Base-by-base conservation (phyloP, 352 stramenopile genomes). In the Elongisporangium anandrum region DNA sequence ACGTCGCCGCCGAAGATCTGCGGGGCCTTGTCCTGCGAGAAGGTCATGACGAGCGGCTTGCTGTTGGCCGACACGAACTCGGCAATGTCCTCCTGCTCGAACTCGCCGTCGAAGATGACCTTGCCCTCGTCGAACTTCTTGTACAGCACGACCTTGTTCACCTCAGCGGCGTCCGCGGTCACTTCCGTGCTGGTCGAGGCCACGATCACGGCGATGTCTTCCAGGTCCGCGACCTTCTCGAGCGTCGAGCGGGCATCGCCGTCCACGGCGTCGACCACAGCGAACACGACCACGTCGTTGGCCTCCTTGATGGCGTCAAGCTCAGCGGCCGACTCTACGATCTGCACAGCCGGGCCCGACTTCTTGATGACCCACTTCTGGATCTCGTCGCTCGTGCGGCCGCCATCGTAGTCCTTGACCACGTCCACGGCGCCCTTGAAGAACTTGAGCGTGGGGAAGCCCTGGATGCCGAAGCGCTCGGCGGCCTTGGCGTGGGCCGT, bases 371-470 rank as follows among this genome's bases (percentile, higher is more conserved):
- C 81, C 87, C 87, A 97, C 68, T 88, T 85, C 61, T 92, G 70
- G 67, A 98, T 97, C 61, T 96, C 91, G 16, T 78, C 68, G 39
- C 76, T 73, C 24, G 81, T 95, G 68, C 92, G 86, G 63, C 89
- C 90, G 29, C 89, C 85, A 54, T 92, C 87, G 66, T 89, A 90
- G 66, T 97, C 94, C 74, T 97, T 95, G 60, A 83, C 68, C 4
- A 76, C 50, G 52, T 92, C 85, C 22, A 79, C 71, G 54, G 91
- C 79, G 58, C 83, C 83, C 75, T 96, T 95, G 69, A 97, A 97
- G 67, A 96, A 96, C 77, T 97, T 97, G 61, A 98, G 75, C 57
- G 90, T 97, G 29, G 92, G 92, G 79, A 96, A 97, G 20, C 89
- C 89, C 52, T 83, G 74, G 52, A 98, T 79, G 22, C 52, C 72